Evolutionary conservation across 495 filamentous ascomycete species (phyloP).

Genomic region (Aspergillus ostianus): DNA sequence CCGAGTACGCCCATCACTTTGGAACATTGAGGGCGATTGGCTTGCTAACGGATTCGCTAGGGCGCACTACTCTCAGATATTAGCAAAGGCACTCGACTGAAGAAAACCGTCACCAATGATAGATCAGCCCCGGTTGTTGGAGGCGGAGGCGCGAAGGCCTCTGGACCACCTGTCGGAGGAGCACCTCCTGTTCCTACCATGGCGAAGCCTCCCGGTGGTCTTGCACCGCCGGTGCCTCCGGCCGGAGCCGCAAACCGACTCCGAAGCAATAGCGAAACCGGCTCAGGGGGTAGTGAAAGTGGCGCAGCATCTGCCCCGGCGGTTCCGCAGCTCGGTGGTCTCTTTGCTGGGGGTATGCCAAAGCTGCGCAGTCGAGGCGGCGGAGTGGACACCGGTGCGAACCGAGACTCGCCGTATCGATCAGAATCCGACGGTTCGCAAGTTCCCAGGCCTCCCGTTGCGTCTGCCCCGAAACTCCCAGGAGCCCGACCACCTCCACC

Average conservation of each 20-base stretch:
- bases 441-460: conserved; percentile 57
- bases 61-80: conserved; percentile 90
- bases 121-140: conserved; percentile 78
- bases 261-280: conserved; percentile 80
- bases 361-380: conserved; percentile 89
- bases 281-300: conserved; percentile 40
- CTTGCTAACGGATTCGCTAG: conserved; percentile 50
- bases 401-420: conserved; percentile 69
- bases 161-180: conserved; percentile 60
- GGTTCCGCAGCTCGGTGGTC: conserved; percentile 79
- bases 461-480: conserved; percentile 63
- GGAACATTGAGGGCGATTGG: conserved; percentile 10
- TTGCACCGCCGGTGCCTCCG: conserved; percentile 73
- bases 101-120: conserved; percentile 92
- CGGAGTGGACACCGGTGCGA: conserved; percentile 87
- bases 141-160: conserved; percentile 50
- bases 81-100: conserved; percentile 72
- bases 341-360: conserved; percentile 94
- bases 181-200: conserved; percentile 81
- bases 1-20: conserved; percentile 47
- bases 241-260: conserved; percentile 54
- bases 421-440: conserved; percentile 72
- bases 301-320: conserved; percentile 46
- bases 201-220: conserved; percentile 58
- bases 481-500: conserved; percentile 49